Conservation (phyloP, 306 rosid genomes). For the Quercus rubra region DNA sequence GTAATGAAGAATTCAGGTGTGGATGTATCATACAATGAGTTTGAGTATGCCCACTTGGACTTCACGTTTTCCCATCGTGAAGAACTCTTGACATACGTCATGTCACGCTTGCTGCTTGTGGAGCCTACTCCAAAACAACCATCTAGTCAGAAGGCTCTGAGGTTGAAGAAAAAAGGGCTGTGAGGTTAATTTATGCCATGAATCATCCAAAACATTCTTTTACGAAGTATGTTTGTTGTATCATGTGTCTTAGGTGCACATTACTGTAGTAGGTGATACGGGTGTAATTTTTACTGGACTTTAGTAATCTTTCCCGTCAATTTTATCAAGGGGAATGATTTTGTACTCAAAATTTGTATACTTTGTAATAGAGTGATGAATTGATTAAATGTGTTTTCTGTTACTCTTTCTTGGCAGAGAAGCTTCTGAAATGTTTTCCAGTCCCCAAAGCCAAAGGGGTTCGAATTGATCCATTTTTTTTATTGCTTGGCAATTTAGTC, state of each 20-base stretch:
- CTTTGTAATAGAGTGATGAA: background rate
- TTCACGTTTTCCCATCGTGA: conserved; percentile 90
- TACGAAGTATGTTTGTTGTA: conserved; percentile 13
- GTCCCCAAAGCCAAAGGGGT: too few relatives aligned
- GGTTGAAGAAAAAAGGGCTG: conserved; percentile 32
- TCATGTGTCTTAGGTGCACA: background rate
- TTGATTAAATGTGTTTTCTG: conserved; percentile 3
- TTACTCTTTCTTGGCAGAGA: background rate
- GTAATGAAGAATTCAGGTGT: conserved; percentile 61
- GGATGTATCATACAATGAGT: conserved; percentile 64
- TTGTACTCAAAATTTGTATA: background rate
- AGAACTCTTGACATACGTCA: conserved; percentile 80
- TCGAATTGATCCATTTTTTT: too few relatives aligned
- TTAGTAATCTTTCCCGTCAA: background rate
- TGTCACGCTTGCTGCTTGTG: conserved; percentile 72
- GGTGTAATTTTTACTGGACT: background rate
- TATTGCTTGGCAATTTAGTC: too few relatives aligned
- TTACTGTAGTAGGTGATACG: conserved; percentile 8
- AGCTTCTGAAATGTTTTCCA: too few relatives aligned
- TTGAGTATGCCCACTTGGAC: conserved; percentile 91
- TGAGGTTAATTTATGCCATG: conserved; percentile 11
- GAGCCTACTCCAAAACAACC: conserved; percentile 40
- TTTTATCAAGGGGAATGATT: conserved; percentile 8
- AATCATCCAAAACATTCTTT: background rate
- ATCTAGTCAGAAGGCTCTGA: conserved; percentile 26